A percentile compares a stretch with the other conserved stretches of the same genome.
Evolutionary conservation across 495 filamentous ascomycete species (phyloP).

Genomic region (Bacidia rubella): DNA sequence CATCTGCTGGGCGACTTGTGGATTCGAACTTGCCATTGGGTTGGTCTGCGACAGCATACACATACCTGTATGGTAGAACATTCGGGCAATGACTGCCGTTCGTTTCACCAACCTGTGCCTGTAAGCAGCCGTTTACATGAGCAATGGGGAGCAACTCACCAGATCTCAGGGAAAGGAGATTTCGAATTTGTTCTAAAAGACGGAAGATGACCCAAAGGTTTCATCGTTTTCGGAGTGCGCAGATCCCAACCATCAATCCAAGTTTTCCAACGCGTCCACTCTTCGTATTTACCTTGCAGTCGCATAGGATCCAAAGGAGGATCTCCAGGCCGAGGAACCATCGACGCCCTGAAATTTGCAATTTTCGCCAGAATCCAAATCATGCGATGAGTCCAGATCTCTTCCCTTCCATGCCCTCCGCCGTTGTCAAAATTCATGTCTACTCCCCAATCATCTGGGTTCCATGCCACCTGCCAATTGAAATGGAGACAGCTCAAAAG

Average conservation of each 20-base stretch:
- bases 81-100: constrained; percentile 61
- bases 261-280: constrained; percentile 63
- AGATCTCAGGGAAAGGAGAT: constrained; percentile 77
- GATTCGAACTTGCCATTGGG: constrained; percentile 41
- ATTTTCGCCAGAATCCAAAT: constrained; percentile 85
- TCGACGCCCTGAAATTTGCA: constrained; percentile 62
- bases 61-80: constrained; percentile 86
- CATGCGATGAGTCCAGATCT: constrained; percentile 84
- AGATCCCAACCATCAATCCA: constrained; percentile 74
- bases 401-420: constrained; percentile 46
- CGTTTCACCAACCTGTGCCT: constrained; percentile 61
- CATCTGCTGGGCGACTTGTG: constrained; percentile 45
- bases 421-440: constrained; percentile 59
- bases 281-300: constrained; percentile 48
- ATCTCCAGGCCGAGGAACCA: constrained; percentile 42
- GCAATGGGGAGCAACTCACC: constrained; percentile 36
- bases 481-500: constrained; percentile 74
- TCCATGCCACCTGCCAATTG: constrained; percentile 80
- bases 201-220: constrained; percentile 63
- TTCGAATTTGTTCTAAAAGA: constrained; percentile 52
- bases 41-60: constrained; percentile 69
- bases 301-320: constrained; percentile 46
- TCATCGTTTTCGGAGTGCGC: constrained; percentile 70
- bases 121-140: neutral
- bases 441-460: constrained; percentile 83